Evolutionary conservation across 2,329 filamentous ascomycete genomes (phyloP), one percentile per base, ranked within the genome.

Genomic region (Scytalidium sp.): DNA sequence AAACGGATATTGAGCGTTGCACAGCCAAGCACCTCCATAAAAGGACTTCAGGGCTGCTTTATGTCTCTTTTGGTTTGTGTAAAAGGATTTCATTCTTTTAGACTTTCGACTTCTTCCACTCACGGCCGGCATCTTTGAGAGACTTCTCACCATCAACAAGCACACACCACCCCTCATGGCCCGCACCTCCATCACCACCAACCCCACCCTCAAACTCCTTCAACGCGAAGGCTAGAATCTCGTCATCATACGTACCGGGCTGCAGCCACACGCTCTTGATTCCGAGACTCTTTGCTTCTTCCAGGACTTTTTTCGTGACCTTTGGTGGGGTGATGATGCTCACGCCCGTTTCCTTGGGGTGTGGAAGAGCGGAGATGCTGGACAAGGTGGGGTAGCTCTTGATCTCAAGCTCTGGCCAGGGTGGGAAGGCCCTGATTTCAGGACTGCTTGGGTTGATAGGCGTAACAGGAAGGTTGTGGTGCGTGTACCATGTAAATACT

Each of bases 401-500:
- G 39, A 72, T 70, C 45, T 55, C 58, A 23, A 60, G 54, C 43
- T 62, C 63, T 23, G 51, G 59, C 43, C 41, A 55, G 15, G 53
- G 43, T 2, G 70, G 70, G 19, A 71, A 72, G 29, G 90, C 81
- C n/a, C 75, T 73, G 63, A 97, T 87, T 50, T 75, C 74, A 6
- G 83, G 64, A 3, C 80, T 72, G 43, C 77, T 76, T 0, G 93
- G 92, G 70, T 97, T 97, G 68, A 97, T 80, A 9, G 93, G 90
- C 1, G 84, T 90, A 3, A 86, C 90, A 7, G 87, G 83, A 39
- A 97, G 80, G 32, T 78, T 75, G 70, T 90, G 90, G 27, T 76
- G 67, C 49, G 89, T 80, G 69, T 97, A 97, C 93, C 93, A 97
- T 13, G 81, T 81, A 65, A 97, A 90, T 58, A 97, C 91, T 42